phyloP scores from a whole-genome alignment of 2,329 filamentous ascomycete species.

The Xylariaceae sp. region DNA sequence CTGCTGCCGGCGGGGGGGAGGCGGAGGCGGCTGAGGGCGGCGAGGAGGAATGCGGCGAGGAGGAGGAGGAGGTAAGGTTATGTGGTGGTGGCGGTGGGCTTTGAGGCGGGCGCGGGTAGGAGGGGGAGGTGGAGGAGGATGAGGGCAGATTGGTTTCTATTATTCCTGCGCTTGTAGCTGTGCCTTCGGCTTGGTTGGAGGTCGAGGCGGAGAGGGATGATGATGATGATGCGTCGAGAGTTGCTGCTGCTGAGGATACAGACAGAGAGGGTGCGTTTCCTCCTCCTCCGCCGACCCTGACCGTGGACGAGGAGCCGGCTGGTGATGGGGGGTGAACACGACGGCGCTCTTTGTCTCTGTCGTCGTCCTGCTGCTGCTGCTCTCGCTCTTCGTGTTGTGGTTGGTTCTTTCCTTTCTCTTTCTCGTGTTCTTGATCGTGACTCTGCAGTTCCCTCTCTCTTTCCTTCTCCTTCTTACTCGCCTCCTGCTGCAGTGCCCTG shows the following conservation, averaged over 20 bases:
- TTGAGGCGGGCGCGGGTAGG: slow-evolving; percentile 2
- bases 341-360: slow-evolving; percentile 14
- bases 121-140: slow-evolving; percentile 25
- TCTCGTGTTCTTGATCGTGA: not conserved
- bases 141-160: slow-evolving; percentile 25
- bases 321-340: slow-evolving; percentile 17
- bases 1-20: slow-evolving; percentile 33
- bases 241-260: slow-evolving; percentile 13
- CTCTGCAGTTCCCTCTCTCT: slow-evolving; percentile 8
- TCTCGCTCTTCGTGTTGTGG: slow-evolving; percentile 8
- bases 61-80: slow-evolving; percentile 24
- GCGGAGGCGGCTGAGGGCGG: slow-evolving; percentile 15
- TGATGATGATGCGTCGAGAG: too few species aligned
- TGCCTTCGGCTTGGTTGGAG: not conserved
- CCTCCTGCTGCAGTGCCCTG: slow-evolving; percentile 21
- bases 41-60: not conserved
- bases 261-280: slow-evolving; percentile 13
- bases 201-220: slow-evolving; percentile 12
- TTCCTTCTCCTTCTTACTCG: slow-evolving; percentile 26
- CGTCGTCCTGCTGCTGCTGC: slow-evolving; percentile 9
- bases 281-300: not conserved
- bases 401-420: not conserved
- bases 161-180: not conserved
- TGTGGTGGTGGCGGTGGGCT: slow-evolving; percentile 28
- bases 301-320: slow-evolving; percentile 18